A percentile compares a stretch with the other conserved stretches of the same genome.
These are phyloP conservation scores for Sindora glabra DNA, from an alignment of 306 rosid species.

Conservation along the genomic window DNA sequence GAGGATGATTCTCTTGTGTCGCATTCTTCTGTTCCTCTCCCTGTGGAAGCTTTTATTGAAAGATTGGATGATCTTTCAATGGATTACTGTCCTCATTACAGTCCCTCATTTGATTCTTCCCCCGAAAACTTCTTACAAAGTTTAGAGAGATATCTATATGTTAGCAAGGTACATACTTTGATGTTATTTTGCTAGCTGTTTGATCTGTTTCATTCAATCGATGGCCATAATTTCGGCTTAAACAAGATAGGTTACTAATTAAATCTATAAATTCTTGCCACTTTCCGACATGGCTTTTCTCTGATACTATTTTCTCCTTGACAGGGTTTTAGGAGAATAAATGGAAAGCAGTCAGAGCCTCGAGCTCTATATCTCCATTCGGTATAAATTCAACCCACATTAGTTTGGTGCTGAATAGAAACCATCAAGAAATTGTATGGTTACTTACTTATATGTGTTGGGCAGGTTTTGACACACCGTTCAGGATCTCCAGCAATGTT, in stretches of 20 bases:
- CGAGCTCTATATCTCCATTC: slow-evolving; percentile 76
- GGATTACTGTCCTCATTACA: slow-evolving; percentile 70
- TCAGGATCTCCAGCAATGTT: slow-evolving; percentile 75
- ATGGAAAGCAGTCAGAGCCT: slow-evolving; percentile 43
- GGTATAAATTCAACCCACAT: slow-evolving; percentile 28
- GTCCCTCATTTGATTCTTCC: slow-evolving; percentile 43
- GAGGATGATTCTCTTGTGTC: slow-evolving; percentile 95
- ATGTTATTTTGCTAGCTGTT: not conserved
- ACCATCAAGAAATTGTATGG: not conserved
- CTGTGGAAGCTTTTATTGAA: slow-evolving; percentile 64
- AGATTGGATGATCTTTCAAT: slow-evolving; percentile 79
- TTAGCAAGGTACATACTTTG: slow-evolving; percentile 42
- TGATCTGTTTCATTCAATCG: slow-evolving; percentile 4
- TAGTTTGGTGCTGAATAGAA: slow-evolving; percentile 12
- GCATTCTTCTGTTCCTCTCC: slow-evolving; percentile 92
- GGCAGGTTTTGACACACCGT: slow-evolving; percentile 90
- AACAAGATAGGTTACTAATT: too few species aligned
- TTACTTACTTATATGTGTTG: slow-evolving; percentile 19
- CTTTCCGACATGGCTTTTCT: slow-evolving; percentile 5
- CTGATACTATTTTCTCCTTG: slow-evolving; percentile 15
- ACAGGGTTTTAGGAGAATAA: slow-evolving; percentile 70
- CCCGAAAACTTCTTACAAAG: slow-evolving; percentile 70
- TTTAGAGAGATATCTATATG: slow-evolving; percentile 65
- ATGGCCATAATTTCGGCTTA: too few species aligned
- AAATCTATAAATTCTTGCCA: not conserved